Conservation (phyloP, 257 asterid genomes). For the Gynochthodes officinalis region DNA sequence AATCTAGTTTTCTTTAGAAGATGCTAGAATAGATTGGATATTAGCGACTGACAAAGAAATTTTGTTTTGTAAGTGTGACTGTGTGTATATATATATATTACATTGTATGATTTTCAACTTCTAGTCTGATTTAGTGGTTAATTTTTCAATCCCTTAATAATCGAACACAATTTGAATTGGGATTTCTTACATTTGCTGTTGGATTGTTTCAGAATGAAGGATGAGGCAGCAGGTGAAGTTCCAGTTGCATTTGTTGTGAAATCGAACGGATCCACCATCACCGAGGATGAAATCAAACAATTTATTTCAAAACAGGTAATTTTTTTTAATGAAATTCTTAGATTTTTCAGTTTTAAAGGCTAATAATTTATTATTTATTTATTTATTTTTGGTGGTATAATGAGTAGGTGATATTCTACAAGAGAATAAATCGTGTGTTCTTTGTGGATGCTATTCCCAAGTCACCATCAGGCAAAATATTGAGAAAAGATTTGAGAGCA, state of each 20-base stretch:
- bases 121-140: too few relatives aligned
- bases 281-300: slow-evolving; percentile 78
- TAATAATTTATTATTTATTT: background rate
- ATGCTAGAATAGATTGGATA: too few relatives aligned
- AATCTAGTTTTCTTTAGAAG: too few relatives aligned
- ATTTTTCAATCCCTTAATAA: background rate
- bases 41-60: too few relatives aligned
- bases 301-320: slow-evolving; percentile 65
- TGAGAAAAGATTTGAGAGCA: slow-evolving; percentile 88
- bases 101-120: too few relatives aligned
- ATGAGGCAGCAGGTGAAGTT: slow-evolving; percentile 85
- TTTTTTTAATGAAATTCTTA: too few relatives aligned
- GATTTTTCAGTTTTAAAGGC: too few relatives aligned
- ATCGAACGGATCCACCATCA: slow-evolving; percentile 47
- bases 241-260: slow-evolving; percentile 86
- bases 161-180: background rate
- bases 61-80: too few relatives aligned
- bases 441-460: slow-evolving; percentile 75
- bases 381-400: background rate
- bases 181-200: too few relatives aligned
- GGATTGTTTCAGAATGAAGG: slow-evolving; percentile 56
- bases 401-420: slow-evolving; percentile 79
- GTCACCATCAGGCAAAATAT: slow-evolving; percentile 85
- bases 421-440: slow-evolving; percentile 69
- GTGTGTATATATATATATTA: too few relatives aligned